Evolutionary conservation across 1,284 basidiomycete genomes (phyloP), one percentile per base, ranked within the genome.

Genomic region (Stygiomarasmius scandens): DNA sequence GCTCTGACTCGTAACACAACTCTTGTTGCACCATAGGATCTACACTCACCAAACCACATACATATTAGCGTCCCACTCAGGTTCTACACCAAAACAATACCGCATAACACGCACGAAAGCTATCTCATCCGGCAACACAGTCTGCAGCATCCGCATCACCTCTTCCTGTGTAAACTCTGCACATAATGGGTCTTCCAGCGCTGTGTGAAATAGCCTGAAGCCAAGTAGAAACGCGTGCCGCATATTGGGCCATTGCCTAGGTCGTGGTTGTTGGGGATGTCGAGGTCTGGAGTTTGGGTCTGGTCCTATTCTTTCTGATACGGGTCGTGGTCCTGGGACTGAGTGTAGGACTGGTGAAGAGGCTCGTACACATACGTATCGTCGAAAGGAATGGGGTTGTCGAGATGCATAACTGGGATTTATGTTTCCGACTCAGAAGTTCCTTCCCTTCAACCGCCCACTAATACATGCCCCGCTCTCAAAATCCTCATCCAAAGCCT

Each of bases 21-120:
- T 89, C 71, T 90, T 90, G 74, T 92, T 92, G 66, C 91, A 92
- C 88, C 89, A 92, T 23, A 91, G 63, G 16, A 90, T 86, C 90
- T 92, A 58, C n/a, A 34, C 6, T 22, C 19, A 22, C 3, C 16
- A 44, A 11, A 56, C 23, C 9, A 23, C 1, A n/a, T n/a, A n/a
- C n/a, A n/a, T n/a, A n/a, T n/a, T n/a, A n/a, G n/a, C n/a, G n/a
- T n/a, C n/a, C n/a, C n/a, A n/a, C n/a, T n/a, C n/a, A n/a, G n/a
- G n/a, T n/a, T n/a, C n/a, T n/a, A n/a, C n/a, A n/a, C n/a, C n/a
- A n/a, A n/a, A n/a, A n/a, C 5, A 22, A n/a, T n/a, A n/a, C n/a
- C 25, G 20, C 43, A 22, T 22, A 32, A 24, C 12, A 73, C 84
- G 49, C 64, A 91, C 90, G 63, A 87, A 66, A 0, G 90, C 88